Percentiles rank a stretch among this genome's conserved stretches.
These are phyloP conservation scores for Tetrapisispora fleetii DNA, from an alignment of 805 yeast genomes.

Conservation along the genomic window DNA sequence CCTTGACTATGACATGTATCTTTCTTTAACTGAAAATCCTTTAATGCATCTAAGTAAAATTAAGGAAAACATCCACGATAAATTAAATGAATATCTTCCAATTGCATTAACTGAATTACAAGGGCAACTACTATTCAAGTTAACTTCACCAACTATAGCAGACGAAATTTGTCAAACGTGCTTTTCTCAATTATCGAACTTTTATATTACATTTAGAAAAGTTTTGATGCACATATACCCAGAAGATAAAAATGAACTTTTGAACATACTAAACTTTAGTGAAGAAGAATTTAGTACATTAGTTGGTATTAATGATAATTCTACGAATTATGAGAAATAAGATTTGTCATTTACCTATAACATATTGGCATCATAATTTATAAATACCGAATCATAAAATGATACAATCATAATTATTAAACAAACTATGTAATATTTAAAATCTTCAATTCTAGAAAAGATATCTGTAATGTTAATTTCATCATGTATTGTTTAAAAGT, in stretches of 20 bases:
- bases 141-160: constrained; percentile 55
- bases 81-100: constrained; percentile 37
- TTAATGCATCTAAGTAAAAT: constrained; percentile 35
- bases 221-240: constrained; percentile 30
- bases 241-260: constrained; percentile 13
- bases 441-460: not conserved
- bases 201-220: constrained; percentile 31
- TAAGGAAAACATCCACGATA: constrained; percentile 38
- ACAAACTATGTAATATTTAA: not conserved
- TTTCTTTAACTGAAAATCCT: constrained; percentile 53
- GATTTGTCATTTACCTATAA: not conserved
- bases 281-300: constrained; percentile 51
- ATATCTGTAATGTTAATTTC: not conserved
- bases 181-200: constrained; percentile 37
- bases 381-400: not conserved
- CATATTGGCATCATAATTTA: not conserved
- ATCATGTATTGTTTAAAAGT: not conserved
- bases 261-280: constrained; percentile 20
- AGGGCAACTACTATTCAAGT: constrained; percentile 42
- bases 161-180: constrained; percentile 45
- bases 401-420: not conserved
- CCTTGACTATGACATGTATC: constrained; percentile 52
- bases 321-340: not conserved
- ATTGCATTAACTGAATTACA: constrained; percentile 52
- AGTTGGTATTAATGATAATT: constrained; percentile 46